These are phyloP conservation scores for Alternaria burnsii DNA, from an alignment of 2,329 filamentous ascomycete genomes.

Conservation along the genomic window DNA sequence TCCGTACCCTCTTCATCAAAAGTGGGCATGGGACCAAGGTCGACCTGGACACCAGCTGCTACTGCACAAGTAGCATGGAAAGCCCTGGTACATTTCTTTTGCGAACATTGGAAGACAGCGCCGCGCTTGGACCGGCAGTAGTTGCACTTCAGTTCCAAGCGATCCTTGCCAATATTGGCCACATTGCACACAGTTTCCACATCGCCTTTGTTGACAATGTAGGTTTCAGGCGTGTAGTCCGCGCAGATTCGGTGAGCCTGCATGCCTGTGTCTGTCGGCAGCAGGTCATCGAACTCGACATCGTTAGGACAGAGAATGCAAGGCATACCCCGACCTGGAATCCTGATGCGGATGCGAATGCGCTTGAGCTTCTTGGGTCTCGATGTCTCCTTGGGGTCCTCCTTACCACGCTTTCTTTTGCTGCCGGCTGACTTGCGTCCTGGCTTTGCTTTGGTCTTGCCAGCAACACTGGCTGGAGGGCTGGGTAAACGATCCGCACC, in stretches of 20 bases:
- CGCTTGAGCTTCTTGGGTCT: constrained; percentile 75
- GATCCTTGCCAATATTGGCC: constrained; percentile 82
- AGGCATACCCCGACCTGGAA: constrained; percentile 76
- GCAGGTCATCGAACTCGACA: constrained; percentile 79
- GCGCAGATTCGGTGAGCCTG: constrained; percentile 90
- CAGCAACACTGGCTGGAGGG: constrained; percentile 76
- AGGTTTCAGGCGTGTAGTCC: constrained; percentile 90
- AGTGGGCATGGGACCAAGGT: constrained; percentile 84
- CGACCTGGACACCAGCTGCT: constrained; percentile 89
- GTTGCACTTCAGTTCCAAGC: constrained; percentile 90
- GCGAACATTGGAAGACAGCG: constrained; percentile 96
- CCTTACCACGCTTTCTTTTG: constrained; percentile 57
- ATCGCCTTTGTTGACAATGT: constrained; percentile 73
- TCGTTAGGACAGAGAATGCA: constrained; percentile 95
- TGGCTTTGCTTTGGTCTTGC: constrained; percentile 73
- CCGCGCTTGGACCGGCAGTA: constrained; percentile 94
- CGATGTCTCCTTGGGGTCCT: constrained; percentile 55
- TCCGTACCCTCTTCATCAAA: constrained; percentile 91
- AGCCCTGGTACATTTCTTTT: constrained; percentile 89
- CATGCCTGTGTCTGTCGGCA: constrained; percentile 86
- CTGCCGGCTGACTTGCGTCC: constrained; percentile 76
- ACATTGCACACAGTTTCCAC: constrained; percentile 78
- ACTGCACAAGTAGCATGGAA: constrained; percentile 97
- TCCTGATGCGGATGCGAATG: constrained; percentile 76
- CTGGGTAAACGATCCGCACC: constrained; percentile 72